Conservation (phyloP, 805 yeast species). For the Candida railenensis region DNA sequence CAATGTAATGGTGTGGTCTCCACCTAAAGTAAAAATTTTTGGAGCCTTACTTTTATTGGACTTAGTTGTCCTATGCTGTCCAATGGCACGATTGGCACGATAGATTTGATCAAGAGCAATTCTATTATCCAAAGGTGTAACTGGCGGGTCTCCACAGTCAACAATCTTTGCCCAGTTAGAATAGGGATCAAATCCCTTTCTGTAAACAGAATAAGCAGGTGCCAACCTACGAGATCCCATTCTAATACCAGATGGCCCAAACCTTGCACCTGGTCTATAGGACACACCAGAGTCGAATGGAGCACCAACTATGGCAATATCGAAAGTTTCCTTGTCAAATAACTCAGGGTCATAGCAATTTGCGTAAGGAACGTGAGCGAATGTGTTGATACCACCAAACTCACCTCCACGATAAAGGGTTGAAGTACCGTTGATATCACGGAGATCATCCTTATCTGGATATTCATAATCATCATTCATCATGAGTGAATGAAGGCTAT, state of each 20-base stretch:
- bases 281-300: conserved; percentile 60
- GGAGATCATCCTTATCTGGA: conserved; percentile 36
- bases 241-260: conserved; percentile 57
- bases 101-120: conserved; percentile 65
- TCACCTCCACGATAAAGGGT: conserved; percentile 39
- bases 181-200: conserved; percentile 41
- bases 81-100: conserved; percentile 50
- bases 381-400: conserved; percentile 31
- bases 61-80: conserved; percentile 12
- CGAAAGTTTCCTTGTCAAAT: conserved; percentile 23
- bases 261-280: conserved; percentile 57
- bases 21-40: conserved; percentile 12
- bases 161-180: conserved; percentile 43
- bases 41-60: conserved; percentile 7
- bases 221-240: conserved; percentile 44
- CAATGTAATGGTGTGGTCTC: conserved; percentile 13
- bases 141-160: conserved; percentile 70
- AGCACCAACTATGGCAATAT: conserved; percentile 58
- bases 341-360: conserved; percentile 18
- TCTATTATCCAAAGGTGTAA: conserved; percentile 65
- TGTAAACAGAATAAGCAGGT: conserved; percentile 11
- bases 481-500: conserved; percentile 24
- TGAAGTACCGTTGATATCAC: conserved; percentile 40
- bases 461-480: conserved; percentile 30
- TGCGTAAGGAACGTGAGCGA: conserved; percentile 22